Conservation (phyloP, 495 filamentous ascomycete species). For the Wilcoxina mikolae region DNA sequence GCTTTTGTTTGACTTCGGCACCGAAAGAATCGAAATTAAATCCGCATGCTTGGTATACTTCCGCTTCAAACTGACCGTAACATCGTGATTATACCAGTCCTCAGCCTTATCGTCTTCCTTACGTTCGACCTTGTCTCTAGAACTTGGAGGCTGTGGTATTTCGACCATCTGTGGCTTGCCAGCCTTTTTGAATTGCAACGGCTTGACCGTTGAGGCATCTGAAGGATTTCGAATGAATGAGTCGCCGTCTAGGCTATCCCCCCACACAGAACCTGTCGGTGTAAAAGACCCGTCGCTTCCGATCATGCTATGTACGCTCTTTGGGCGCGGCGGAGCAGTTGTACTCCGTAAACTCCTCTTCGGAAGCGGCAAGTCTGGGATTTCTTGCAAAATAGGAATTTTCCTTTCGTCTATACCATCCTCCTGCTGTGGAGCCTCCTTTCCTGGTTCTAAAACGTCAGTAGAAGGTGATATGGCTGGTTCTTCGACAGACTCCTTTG, state of each 20-base stretch:
- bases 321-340: conserved; percentile 24
- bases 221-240: conserved; percentile 7
- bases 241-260: background rate
- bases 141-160: background rate
- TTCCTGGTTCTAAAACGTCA: background rate
- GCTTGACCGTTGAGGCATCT: conserved; percentile 26
- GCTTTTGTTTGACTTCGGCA: conserved; percentile 51
- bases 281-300: conserved; percentile 21
- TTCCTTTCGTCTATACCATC: background rate
- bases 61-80: conserved; percentile 41
- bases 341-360: conserved; percentile 23
- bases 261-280: conserved; percentile 8
- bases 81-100: conserved; percentile 6
- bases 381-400: conserved; percentile 12
- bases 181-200: conserved; percentile 11
- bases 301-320: conserved; percentile 12
- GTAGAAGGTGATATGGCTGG: no score
- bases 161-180: background rate
- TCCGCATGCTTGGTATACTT: conserved; percentile 84
- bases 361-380: conserved; percentile 15
- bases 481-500: no score
- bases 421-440: background rate
- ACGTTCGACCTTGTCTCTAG: background rate
- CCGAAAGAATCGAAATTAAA: conserved; percentile 78
- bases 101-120: background rate